Percentiles rank a stretch among this genome's conserved stretches.
These are phyloP conservation scores for Sinapis alba DNA, from an alignment of 441 rosid genomes.

Conservation along the genomic window DNA sequence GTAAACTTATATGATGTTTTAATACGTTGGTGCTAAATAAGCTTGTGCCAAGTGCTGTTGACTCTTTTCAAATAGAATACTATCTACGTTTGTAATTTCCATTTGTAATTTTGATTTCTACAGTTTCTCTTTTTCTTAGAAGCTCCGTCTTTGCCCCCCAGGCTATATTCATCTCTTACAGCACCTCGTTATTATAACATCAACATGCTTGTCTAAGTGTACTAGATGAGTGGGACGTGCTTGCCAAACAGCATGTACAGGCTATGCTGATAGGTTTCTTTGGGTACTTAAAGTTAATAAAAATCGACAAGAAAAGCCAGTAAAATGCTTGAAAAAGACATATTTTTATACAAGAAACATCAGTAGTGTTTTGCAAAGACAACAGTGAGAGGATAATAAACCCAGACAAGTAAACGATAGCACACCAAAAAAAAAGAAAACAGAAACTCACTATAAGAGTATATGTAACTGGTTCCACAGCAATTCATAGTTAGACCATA, in stretches of 20 bases:
- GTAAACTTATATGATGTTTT: constrained; percentile 12
- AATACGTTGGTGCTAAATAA: constrained; percentile 34
- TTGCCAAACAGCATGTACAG: too few relatives aligned
- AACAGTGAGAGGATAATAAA: neutral
- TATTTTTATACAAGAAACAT: constrained; percentile 12
- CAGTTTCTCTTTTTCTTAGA: neutral
- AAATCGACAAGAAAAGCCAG: too few relatives aligned
- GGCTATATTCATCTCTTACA: too few relatives aligned
- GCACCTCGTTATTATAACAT: too few relatives aligned
- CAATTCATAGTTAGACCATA: constrained; percentile 8
- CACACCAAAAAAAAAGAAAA: neutral
- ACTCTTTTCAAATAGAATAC: neutral
- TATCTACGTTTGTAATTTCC: neutral
- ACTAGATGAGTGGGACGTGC: too few relatives aligned
- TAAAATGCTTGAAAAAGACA: too few relatives aligned
- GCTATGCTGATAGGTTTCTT: too few relatives aligned
- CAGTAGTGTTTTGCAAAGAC: constrained; percentile 5
- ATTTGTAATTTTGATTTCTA: neutral
- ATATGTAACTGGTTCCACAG: neutral
- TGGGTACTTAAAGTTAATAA: too few relatives aligned
- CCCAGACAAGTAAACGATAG: neutral
- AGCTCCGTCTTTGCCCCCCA: too few relatives aligned
- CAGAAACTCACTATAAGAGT: neutral
- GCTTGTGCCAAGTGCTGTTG: neutral
- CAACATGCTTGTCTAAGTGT: too few relatives aligned